phyloP scores from a whole-genome alignment of 305 asterid species.

The Rubia occidens region DNA sequence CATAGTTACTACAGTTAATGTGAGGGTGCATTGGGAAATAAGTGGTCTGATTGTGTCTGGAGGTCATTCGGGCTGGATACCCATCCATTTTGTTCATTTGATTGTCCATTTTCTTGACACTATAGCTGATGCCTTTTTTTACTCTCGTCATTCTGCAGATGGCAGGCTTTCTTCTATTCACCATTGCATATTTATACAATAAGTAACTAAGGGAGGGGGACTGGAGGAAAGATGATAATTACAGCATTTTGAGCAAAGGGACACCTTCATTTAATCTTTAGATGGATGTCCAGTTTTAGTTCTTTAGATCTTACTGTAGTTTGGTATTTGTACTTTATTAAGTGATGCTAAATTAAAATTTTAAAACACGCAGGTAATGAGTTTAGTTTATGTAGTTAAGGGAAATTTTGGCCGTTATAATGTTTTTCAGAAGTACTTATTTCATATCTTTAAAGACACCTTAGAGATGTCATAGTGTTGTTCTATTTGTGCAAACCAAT shows the following conservation, averaged over 20 bases:
- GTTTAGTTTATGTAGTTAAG: not conserved
- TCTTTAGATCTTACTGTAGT: not conserved
- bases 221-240: not conserved
- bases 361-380: not conserved
- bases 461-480: too few species aligned
- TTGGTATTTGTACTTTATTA: not conserved
- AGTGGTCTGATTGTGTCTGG: too few species aligned
- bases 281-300: not conserved
- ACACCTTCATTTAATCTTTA: not conserved
- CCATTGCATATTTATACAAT: slow-evolving; percentile 55
- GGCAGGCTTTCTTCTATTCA: slow-evolving; percentile 73
- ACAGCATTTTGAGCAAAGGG: not conserved
- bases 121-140: not conserved
- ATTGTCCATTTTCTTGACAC: not conserved
- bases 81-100: not conserved
- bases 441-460: too few species aligned
- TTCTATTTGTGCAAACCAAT: too few species aligned
- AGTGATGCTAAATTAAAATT: not conserved
- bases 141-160: slow-evolving; percentile 38
- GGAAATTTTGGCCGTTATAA: not conserved
- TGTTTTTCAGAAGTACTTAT: not conserved
- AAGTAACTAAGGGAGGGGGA: slow-evolving; percentile 30
- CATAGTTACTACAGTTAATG: too few species aligned
- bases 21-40: too few species aligned
- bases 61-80: too few species aligned